phyloP scores from a whole-genome alignment of 2,329 filamentous ascomycete genomes.

The Fusarium sp. region DNA sequence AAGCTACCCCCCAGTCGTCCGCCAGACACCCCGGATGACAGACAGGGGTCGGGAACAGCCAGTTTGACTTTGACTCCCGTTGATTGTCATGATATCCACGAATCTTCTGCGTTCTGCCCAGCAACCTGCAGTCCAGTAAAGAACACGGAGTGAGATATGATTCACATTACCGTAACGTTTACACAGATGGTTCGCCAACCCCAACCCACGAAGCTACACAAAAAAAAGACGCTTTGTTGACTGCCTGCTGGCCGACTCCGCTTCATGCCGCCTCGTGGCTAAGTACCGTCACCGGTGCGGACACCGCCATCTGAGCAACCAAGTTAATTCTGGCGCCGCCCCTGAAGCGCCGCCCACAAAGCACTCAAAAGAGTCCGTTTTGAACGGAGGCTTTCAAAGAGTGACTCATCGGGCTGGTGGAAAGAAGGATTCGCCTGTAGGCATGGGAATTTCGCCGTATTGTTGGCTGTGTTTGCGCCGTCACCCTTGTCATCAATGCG shows the following conservation, averaged over 20 bases:
- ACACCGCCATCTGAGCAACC: conserved; percentile 39
- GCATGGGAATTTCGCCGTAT: conserved; percentile 27
- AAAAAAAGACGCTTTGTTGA: conserved; percentile 31
- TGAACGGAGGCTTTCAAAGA: conserved; percentile 23
- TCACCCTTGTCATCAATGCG: conserved; percentile 36
- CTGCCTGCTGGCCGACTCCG: conserved; percentile 39
- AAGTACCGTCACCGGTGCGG: conserved; percentile 42
- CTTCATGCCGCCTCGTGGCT: conserved; percentile 42
- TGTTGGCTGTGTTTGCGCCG: conserved; percentile 30
- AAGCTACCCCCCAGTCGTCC: conserved; percentile 29
- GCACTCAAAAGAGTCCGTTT: conserved; percentile 32
- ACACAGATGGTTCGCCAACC: conserved; percentile 24
- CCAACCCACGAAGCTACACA: conserved; percentile 16
- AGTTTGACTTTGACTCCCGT: conserved; percentile 39
- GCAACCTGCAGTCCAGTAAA: conserved; percentile 33
- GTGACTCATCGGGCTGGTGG: conserved; percentile 46
- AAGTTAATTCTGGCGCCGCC: conserved; percentile 32
- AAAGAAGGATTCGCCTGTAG: conserved; percentile 24
- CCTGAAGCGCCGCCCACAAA: conserved; percentile 40
- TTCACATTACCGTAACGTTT: conserved; percentile 23
- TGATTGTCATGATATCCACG: conserved; percentile 39
- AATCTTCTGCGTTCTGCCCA: conserved; percentile 24
- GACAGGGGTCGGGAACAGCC: conserved; percentile 39
- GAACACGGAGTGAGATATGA: conserved; percentile 13
- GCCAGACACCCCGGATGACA: conserved; percentile 36